A percentile compares a stretch with the other conserved stretches of the same genome.
Conservation (phyloP, 2,329 filamentous ascomycete genomes). For the Neonectria faginata region DNA sequence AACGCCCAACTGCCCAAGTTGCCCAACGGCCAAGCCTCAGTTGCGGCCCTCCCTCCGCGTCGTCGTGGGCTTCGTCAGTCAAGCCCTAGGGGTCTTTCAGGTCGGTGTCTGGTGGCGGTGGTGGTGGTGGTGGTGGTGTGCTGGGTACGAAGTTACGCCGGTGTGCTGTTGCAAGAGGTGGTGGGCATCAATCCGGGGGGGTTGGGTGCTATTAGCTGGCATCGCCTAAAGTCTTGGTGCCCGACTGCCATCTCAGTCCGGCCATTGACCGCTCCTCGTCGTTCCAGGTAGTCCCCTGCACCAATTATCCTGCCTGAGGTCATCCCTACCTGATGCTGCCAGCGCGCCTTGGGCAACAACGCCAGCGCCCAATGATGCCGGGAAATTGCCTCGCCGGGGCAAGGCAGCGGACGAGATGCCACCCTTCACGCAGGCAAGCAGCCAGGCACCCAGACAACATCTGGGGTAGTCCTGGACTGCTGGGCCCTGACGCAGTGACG, state of each 20-base stretch:
- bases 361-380: slow-evolving; percentile 49
- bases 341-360: slow-evolving; percentile 51
- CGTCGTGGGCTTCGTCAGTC: background rate
- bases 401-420: slow-evolving; percentile 38
- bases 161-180: slow-evolving; percentile 30
- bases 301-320: slow-evolving; percentile 44
- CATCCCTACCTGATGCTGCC: slow-evolving; percentile 46
- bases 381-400: slow-evolving; percentile 38
- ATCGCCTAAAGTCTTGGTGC: slow-evolving; percentile 45
- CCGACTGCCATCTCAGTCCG: slow-evolving; percentile 42
- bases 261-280: slow-evolving; percentile 51
- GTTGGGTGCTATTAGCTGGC: slow-evolving; percentile 45
- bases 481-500: slow-evolving; percentile 21
- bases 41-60: slow-evolving; percentile 9
- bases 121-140: slow-evolving; percentile 21
- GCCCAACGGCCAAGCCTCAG: slow-evolving; percentile 24
- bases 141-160: slow-evolving; percentile 6
- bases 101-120: slow-evolving; percentile 5
- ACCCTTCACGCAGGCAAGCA: slow-evolving; percentile 32
- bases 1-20: slow-evolving; percentile 19
- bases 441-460: slow-evolving; percentile 33
- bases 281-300: slow-evolving; percentile 52
- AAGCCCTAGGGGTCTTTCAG: slow-evolving; percentile 8
- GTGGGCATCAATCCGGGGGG: slow-evolving; percentile 46
- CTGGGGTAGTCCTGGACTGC: slow-evolving; percentile 45